Percentiles rank a stretch among this genome's conserved stretches.
phyloP scores from a whole-genome alignment of 2,329 filamentous ascomycete species.

The Rhynchosporium secalis region DNA sequence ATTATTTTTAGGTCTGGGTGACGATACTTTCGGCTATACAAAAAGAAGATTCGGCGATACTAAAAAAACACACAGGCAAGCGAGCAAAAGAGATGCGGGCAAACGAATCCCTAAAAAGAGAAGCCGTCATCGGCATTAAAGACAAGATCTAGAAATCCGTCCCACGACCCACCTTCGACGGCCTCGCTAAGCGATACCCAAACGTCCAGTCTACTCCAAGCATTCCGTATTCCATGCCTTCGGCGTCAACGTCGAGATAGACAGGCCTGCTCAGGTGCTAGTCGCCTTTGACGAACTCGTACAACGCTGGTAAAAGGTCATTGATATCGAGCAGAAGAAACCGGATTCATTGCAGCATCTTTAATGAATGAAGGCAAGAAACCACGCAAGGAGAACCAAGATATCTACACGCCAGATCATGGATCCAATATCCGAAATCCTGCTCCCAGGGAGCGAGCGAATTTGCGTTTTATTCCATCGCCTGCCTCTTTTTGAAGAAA shows the following conservation, averaged over 20 bases:
- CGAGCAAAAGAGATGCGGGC: slow-evolving; percentile 30
- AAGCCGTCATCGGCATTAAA: slow-evolving; percentile 26
- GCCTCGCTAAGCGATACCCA: slow-evolving; percentile 24
- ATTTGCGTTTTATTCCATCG: slow-evolving; percentile 36
- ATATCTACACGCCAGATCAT: slow-evolving; percentile 11
- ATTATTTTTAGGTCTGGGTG: no score
- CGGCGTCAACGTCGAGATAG: slow-evolving; percentile 28
- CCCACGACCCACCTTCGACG: slow-evolving; percentile 29
- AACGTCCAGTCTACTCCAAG: slow-evolving; percentile 27
- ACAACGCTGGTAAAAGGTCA: not conserved
- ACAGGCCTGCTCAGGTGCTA: slow-evolving; percentile 30
- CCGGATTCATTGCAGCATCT: no score
- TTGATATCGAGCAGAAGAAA: no score
- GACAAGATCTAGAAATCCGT: slow-evolving; percentile 29
- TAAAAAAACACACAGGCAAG: no score
- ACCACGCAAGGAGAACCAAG: slow-evolving; percentile 5
- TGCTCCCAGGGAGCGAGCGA: slow-evolving; percentile 35
- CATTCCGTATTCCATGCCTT: slow-evolving; percentile 19
- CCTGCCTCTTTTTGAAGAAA: slow-evolving; percentile 34
- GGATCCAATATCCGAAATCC: slow-evolving; percentile 27
- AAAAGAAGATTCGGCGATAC: no score
- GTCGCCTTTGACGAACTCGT: slow-evolving; percentile 23
- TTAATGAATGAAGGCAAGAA: no score
- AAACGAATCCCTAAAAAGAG: slow-evolving; percentile 32
- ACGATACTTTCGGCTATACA: no score